These are phyloP conservation scores for Pythium vanterpoolii DNA, from an alignment of 352 stramenopile genomes.

Conservation along the genomic window DNA sequence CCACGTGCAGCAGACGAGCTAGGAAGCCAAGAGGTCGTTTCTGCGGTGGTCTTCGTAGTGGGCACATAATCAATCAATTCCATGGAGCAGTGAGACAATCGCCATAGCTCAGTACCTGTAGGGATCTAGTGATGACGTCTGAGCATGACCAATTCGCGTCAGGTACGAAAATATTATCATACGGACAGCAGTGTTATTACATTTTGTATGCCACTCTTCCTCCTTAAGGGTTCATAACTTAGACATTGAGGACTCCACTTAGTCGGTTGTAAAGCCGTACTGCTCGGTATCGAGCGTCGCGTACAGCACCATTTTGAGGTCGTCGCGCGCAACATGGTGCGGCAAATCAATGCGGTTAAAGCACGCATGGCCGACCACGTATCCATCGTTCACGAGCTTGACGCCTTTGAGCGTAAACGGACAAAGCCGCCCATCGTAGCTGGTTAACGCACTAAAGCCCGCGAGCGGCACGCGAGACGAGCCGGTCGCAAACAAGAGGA, in stretches of 20 bases:
- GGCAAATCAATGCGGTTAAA: slow-evolving; percentile 93
- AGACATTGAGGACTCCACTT: not conserved
- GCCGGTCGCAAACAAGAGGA: slow-evolving; percentile 82
- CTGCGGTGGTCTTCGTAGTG: not conserved
- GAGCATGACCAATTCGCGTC: too few relatives aligned
- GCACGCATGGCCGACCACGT: slow-evolving; percentile 26
- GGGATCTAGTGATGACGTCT: too few relatives aligned
- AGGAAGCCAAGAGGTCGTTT: slow-evolving; percentile 11
- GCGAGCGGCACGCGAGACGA: slow-evolving; percentile 71
- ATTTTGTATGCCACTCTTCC: too few relatives aligned
- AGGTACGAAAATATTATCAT: too few relatives aligned
- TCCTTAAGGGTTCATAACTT: slow-evolving; percentile 8
- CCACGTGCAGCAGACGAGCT: slow-evolving; percentile 93
- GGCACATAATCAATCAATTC: too few relatives aligned
- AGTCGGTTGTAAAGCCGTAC: slow-evolving; percentile 64
- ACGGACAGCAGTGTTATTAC: too few relatives aligned
- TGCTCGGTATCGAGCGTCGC: slow-evolving; percentile 44
- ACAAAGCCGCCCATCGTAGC: slow-evolving; percentile 73
- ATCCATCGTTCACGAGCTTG: slow-evolving; percentile 14
- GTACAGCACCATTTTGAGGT: slow-evolving; percentile 55
- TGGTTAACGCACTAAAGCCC: slow-evolving; percentile 73
- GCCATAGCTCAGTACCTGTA: too few relatives aligned
- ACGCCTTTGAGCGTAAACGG: slow-evolving; percentile 69
- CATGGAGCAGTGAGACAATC: too few relatives aligned
- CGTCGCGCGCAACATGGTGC: slow-evolving; percentile 84